Conservation (phyloP, 2,329 filamentous ascomycete genomes). For the Byssochlamys sp. region DNA sequence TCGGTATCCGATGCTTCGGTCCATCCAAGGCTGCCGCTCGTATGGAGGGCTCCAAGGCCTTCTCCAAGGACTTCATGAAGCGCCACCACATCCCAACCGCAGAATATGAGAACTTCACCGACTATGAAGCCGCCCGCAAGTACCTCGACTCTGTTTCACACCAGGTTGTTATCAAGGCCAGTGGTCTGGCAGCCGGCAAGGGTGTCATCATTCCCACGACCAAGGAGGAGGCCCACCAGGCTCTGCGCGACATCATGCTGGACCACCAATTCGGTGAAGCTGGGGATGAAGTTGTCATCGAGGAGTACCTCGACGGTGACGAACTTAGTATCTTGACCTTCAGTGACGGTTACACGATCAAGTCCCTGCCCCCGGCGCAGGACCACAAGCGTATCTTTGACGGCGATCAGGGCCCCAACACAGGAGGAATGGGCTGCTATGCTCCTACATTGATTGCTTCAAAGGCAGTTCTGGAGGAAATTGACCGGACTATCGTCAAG, state of each 20-base stretch:
- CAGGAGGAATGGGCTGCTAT: constrained; percentile 96
- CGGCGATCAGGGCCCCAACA: constrained; percentile 82
- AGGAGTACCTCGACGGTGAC: constrained; percentile 84
- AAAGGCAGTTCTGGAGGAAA: constrained; percentile 61
- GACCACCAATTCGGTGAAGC: constrained; percentile 76
- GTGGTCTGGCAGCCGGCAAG: constrained; percentile 84
- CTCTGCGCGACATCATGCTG: constrained; percentile 82
- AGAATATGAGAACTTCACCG: constrained; percentile 76
- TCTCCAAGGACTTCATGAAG: constrained; percentile 96
- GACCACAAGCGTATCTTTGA: constrained; percentile 95
- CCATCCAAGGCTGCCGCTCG: constrained; percentile 73
- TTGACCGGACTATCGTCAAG: constrained; percentile 74
- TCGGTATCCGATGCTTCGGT: constrained; percentile 72
- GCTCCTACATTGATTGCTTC: constrained; percentile 76
- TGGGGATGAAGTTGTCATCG: constrained; percentile 85
- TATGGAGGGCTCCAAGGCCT: constrained; percentile 94
- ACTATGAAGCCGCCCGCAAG: constrained; percentile 60
- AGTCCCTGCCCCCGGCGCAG: constrained; percentile 78
- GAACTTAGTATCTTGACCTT: constrained; percentile 88
- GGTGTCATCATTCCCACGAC: constrained; percentile 80
- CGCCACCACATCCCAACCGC: constrained; percentile 83
- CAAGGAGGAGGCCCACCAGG: constrained; percentile 72
- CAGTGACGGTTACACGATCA: constrained; percentile 76
- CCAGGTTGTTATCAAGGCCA: constrained; percentile 85
- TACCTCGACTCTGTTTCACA: constrained; percentile 66